Conservation (phyloP, 2,329 filamentous ascomycete genomes). For the Stachybotrys echinatus region DNA sequence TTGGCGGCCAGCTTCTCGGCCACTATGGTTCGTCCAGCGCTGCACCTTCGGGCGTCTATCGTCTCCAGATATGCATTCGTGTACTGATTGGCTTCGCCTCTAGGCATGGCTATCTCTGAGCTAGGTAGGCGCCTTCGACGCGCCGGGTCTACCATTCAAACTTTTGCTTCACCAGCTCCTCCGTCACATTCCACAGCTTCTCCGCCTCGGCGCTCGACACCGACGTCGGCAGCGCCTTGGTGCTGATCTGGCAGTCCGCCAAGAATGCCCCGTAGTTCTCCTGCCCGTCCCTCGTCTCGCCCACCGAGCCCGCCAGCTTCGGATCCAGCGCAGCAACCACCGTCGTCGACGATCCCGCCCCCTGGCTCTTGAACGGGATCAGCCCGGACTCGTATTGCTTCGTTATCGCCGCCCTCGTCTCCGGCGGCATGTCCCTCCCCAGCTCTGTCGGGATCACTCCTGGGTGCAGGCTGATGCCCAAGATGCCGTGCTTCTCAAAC, state of each 20-base stretch:
- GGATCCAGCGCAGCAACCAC: slow-evolving; percentile 27
- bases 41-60: background rate
- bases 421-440: slow-evolving; percentile 10
- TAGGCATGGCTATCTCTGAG: background rate
- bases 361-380: slow-evolving; percentile 16
- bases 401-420: slow-evolving; percentile 10
- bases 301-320: slow-evolving; percentile 6
- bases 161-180: slow-evolving; percentile 24
- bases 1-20: too few relatives aligned
- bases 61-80: too few relatives aligned
- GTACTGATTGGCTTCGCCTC: too few relatives aligned
- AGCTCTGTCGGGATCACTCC: slow-evolving; percentile 27
- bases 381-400: slow-evolving; percentile 5
- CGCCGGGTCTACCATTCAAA: slow-evolving; percentile 20
- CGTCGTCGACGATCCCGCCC: slow-evolving; percentile 22
- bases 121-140: too few relatives aligned
- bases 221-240: slow-evolving; percentile 6
- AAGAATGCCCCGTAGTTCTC: slow-evolving; percentile 23
- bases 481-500: slow-evolving; percentile 24
- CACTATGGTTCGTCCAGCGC: too few relatives aligned
- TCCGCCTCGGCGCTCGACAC: slow-evolving; percentile 22
- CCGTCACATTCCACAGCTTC: slow-evolving; percentile 26
- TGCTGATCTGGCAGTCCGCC: slow-evolving; percentile 18
- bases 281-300: slow-evolving; percentile 7
- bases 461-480: slow-evolving; percentile 24